Evolutionary conservation across 768 basidiomycete genomes (phyloP), one percentile per base, ranked within the genome.

Genomic region (Clitopilus hobsonii): DNA sequence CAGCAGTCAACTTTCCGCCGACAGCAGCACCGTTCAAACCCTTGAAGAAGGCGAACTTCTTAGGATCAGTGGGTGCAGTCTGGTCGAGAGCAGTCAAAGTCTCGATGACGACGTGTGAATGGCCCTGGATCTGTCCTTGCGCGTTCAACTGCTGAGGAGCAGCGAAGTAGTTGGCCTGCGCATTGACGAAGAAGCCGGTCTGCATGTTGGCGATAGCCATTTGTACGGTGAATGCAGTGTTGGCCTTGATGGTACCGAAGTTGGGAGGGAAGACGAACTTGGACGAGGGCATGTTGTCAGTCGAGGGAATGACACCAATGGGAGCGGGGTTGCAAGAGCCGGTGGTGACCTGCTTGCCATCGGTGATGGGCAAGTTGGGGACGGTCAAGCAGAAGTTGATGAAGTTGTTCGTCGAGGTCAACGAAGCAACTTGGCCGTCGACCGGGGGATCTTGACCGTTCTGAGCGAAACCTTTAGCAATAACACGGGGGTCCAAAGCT

Each of bases 11-110:
- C 3, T 76, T 58, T 10, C 82, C 84, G 68, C 82, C 80, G 27
- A 61, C 61, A 32, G 82, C 82, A 8, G 71, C 75, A 23, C 71
- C 72, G 56, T 74, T 80, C 57, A 74, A 69, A 60, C 72, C 86
- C 78, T 83, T 82, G 81, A 88, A 87, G 73, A 86, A 87, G 25
- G 71, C 74, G 60, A 88, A 87, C 47, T 69, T 69, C 53, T 65
- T 70, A 5, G 84, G 78, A 65, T 85, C 72, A 29, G 75, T 72
- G 27, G 74, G 63, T 1, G 63, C 63, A n/a, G 75, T 76, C 54
- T 75, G 70, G n/a, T 65, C 65, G 22, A 65, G 51, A 3, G 61
- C 55, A 38, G 54, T 54, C 47, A 61, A 58, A 25, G 49, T 48
- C 30, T 80, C 72, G 61, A 81, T 67, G 57, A 74, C 74, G 61